Evolutionary conservation across 1,139 yeast species (phyloP).

Genomic region (Magnusiomyces tetraspermus): DNA sequence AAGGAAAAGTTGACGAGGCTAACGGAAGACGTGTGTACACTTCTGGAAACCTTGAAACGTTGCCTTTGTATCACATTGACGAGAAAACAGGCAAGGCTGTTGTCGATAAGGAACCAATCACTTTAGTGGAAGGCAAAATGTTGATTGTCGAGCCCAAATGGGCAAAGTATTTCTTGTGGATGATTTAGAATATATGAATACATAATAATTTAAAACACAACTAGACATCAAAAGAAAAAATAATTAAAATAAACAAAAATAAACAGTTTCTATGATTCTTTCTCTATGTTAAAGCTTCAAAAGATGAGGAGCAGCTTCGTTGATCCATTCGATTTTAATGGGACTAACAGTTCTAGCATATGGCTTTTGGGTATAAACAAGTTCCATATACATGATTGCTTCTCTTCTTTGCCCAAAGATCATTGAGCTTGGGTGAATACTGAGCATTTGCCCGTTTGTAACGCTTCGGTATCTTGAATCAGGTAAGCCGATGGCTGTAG

Average conservation of each 20-base stretch:
- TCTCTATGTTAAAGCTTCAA: conserved; percentile 21
- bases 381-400: conserved; percentile 90
- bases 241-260: not conserved
- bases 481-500: conserved; percentile 91
- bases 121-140: conserved; percentile 21
- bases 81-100: not conserved
- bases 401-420: conserved; percentile 75
- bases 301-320: conserved; percentile 68
- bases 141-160: conserved; percentile 26
- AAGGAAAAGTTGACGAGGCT: conserved; percentile 2
- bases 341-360: conserved; percentile 84
- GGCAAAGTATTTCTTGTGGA: conserved; percentile 25
- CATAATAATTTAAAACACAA: not conserved
- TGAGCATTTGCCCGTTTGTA: conserved; percentile 48
- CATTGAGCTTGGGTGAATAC: conserved; percentile 87
- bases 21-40: conserved; percentile 13
- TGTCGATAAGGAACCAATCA: conserved; percentile 8
- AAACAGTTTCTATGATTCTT: not conserved
- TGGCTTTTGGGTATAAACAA: conserved; percentile 85
- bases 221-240: not conserved
- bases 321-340: conserved; percentile 80
- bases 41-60: conserved; percentile 6
- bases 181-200: conserved; percentile 5
- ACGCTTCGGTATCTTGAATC: conserved; percentile 88
- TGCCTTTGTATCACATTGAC: conserved; percentile 5